These are phyloP conservation scores for Pichia sp. DNA, from an alignment of 1,139 yeast species.

Conservation along the genomic window DNA sequence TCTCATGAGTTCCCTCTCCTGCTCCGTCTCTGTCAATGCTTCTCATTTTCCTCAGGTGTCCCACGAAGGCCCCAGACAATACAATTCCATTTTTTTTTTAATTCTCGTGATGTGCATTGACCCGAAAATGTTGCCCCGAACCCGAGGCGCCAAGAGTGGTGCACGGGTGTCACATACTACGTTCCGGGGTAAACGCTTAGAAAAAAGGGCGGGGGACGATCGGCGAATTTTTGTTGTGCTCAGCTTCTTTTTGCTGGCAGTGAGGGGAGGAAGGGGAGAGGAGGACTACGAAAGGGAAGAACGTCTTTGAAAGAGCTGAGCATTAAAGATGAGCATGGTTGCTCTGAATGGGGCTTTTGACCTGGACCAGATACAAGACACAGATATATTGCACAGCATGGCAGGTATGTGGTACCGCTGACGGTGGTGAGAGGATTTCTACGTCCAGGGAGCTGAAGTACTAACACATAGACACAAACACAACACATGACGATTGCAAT, in stretches of 20 bases:
- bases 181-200: too few relatives aligned
- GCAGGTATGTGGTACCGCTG: conserved; percentile 13
- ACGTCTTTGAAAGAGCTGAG: not conserved
- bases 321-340: too few relatives aligned
- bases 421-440: not conserved
- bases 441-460: not conserved
- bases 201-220: not conserved
- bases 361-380: not conserved
- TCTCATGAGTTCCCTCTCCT: too few relatives aligned
- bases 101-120: not conserved
- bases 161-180: too few relatives aligned
- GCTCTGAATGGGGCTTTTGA: too few relatives aligned
- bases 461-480: not conserved
- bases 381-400: conserved; percentile 2
- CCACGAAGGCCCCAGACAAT: not conserved
- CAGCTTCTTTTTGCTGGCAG: not conserved
- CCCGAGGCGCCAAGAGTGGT: not conserved
- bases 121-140: not conserved
- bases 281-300: not conserved
- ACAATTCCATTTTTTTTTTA: not conserved
- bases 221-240: not conserved
- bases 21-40: not conserved
- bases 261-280: not conserved
- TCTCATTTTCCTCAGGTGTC: not conserved
- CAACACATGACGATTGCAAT: too few relatives aligned